Base-by-base conservation (phyloP, 2,329 filamentous ascomycete genomes). In the Ramichloridium luteum region DNA sequence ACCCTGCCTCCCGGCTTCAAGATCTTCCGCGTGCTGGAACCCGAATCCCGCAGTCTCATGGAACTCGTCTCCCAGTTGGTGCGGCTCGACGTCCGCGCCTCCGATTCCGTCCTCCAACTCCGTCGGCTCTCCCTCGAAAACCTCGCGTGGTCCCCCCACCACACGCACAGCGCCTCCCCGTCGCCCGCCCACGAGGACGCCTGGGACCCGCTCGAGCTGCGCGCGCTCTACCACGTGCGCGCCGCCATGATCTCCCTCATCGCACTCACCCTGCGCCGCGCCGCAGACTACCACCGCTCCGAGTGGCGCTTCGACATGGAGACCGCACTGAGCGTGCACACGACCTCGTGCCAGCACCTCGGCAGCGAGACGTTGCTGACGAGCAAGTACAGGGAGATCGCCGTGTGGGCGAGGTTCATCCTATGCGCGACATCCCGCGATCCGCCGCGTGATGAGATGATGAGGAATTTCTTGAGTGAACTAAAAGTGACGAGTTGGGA, bases 381-480 rank as follows among this genome's bases (percentile, higher is more conserved):
- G 4, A 47, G 43, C 4, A 43, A 39, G 14, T 47, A 43, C 14
- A 27, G 43, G n/a, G 30, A 43, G 4, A 14, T 43, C 6, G 45
- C 37, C 3, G 30, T 47, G 3, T 47, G 45, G 45, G 27, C 45
- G 1, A 28, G 41, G 11, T 39, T 42, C 27, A 40, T 31, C 10
- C 18, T 47, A 3, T 37, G 38, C 22, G 35, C 43, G 8, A 40
- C 40, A 2, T 50, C 51, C n/a, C 23, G 38, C 20, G 39, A 39
- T 32, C 34, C 41, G 2, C 23, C 15, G 10, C 40, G 36, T 2
- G 38, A 43, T 14, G 28, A 13, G 1, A 30, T 30, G 20, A 30
- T 41, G 8, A 28, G 14, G 17, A 6, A 16, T 8, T 25, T 36
- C 18, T 20, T 43, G 14, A n/a, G 30, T 8, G 14, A 11, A 12